Evolutionary conservation across 768 basidiomycete genomes (phyloP).

Genomic region (Collybiopsis confluens): DNA sequence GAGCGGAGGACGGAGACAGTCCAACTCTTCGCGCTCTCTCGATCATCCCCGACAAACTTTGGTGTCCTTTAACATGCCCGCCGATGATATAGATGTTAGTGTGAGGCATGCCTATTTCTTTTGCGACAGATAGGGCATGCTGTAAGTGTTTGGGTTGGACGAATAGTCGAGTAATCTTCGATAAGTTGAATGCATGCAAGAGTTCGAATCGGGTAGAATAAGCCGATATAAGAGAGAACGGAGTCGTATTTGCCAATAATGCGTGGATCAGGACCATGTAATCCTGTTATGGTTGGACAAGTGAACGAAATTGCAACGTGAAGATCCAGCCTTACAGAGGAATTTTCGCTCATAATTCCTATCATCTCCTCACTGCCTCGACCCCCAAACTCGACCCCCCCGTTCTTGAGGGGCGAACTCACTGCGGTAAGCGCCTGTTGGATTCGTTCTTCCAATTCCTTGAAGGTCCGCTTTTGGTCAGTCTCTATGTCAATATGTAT

Average conservation of each 20-base stretch:
- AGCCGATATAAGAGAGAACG: slow-evolving; percentile 49
- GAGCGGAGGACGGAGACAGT: slow-evolving; percentile 37
- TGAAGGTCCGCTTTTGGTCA: slow-evolving; percentile 39
- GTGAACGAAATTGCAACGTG: too few species aligned
- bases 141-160: slow-evolving; percentile 42
- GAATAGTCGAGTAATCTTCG: slow-evolving; percentile 48
- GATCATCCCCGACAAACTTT: slow-evolving; percentile 42
- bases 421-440: slow-evolving; percentile 56
- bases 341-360: slow-evolving; percentile 70
- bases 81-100: slow-evolving; percentile 48
- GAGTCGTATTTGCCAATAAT: slow-evolving; percentile 41
- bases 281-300: too few species aligned
- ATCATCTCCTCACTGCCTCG: slow-evolving; percentile 49
- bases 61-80: slow-evolving; percentile 34
- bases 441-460: slow-evolving; percentile 48
- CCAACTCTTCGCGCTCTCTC: slow-evolving; percentile 29
- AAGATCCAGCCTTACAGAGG: slow-evolving; percentile 60
- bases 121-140: slow-evolving; percentile 33
- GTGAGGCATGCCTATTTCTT: slow-evolving; percentile 29
- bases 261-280: slow-evolving; percentile 46
- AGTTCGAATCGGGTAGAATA: slow-evolving; percentile 57
- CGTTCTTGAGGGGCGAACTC: slow-evolving; percentile 36
- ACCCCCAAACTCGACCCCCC: slow-evolving; percentile 51
- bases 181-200: slow-evolving; percentile 41
- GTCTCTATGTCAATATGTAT: slow-evolving; percentile 54